Percentiles rank a stretch among this genome's conserved stretches.
Conservation (phyloP, 768 basidiomycete species). For the Kondoa subrosea region DNA sequence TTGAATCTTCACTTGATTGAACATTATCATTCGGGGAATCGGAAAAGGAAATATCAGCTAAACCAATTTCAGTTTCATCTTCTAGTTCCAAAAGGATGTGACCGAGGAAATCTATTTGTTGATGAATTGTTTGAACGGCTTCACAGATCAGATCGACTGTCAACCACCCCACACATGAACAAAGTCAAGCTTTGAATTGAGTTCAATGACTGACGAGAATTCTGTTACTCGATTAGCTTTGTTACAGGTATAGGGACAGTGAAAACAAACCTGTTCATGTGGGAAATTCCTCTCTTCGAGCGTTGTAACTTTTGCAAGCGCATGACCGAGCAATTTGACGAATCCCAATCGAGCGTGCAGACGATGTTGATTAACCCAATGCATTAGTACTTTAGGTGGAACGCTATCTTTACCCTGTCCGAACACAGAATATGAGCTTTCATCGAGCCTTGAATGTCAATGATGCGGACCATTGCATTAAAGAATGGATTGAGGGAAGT, state of each 20-base stretch:
- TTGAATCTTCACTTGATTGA: background rate
- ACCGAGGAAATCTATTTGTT: background rate
- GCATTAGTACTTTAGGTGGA: background rate
- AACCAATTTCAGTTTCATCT: background rate
- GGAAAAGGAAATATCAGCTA: background rate
- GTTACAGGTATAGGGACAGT: too few relatives aligned
- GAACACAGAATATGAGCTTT: too few relatives aligned
- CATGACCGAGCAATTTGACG: background rate
- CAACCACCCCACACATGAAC: background rate
- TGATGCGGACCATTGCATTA: background rate
- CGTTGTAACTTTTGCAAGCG: background rate
- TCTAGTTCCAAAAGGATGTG: background rate
- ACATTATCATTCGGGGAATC: background rate
- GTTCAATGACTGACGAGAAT: background rate
- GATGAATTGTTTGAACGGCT: background rate
- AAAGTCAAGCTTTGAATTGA: background rate
- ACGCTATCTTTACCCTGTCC: background rate
- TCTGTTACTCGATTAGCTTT: background rate
- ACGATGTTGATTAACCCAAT: background rate
- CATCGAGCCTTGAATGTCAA: too few relatives aligned
- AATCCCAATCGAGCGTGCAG: background rate
- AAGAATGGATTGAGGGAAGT: background rate
- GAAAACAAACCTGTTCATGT: too few relatives aligned
- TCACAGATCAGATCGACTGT: background rate
- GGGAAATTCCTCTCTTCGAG: background rate